Percentiles rank a stretch among this genome's conserved stretches.
phyloP scores from a whole-genome alignment of 805 yeast species.

The Jamesozyma gamospora region DNA sequence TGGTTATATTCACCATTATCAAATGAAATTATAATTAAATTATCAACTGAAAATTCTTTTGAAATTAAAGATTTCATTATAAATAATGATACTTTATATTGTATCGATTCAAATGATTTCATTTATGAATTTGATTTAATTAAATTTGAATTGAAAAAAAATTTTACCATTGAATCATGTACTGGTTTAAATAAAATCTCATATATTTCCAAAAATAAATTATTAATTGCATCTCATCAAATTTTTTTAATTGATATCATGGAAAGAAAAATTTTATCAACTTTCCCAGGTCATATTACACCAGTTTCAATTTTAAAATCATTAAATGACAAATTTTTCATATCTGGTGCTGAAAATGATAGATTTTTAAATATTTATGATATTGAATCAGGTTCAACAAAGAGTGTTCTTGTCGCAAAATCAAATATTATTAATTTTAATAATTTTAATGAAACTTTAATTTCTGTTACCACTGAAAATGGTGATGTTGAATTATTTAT shows the following conservation, averaged over 20 bases:
- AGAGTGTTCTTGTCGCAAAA: slow-evolving; percentile 60
- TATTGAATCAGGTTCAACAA: slow-evolving; percentile 28
- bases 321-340: slow-evolving; percentile 34
- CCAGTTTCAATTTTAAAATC: slow-evolving; percentile 45
- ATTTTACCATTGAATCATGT: slow-evolving; percentile 33
- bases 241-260: slow-evolving; percentile 43
- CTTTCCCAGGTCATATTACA: slow-evolving; percentile 70
- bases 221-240: slow-evolving; percentile 60
- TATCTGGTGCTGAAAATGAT: slow-evolving; percentile 70
- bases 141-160: slow-evolving; percentile 34
- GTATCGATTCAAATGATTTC: slow-evolving; percentile 48
- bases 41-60: slow-evolving; percentile 37
- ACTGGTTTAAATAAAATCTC: slow-evolving; percentile 22
- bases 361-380: slow-evolving; percentile 67
- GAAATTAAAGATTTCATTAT: slow-evolving; percentile 42
- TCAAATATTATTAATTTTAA: slow-evolving; percentile 45
- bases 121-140: slow-evolving; percentile 54
- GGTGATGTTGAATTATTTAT: slow-evolving; percentile 66
- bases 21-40: slow-evolving; percentile 44
- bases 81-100: slow-evolving; percentile 38
- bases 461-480: slow-evolving; percentile 54
- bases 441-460: slow-evolving; percentile 23
- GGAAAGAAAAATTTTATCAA: slow-evolving; percentile 33
- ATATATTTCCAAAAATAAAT: slow-evolving; percentile 18
- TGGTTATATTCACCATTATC: slow-evolving; percentile 59